Conservation (phyloP, 768 basidiomycete genomes). For the Suillus spraguei region DNA sequence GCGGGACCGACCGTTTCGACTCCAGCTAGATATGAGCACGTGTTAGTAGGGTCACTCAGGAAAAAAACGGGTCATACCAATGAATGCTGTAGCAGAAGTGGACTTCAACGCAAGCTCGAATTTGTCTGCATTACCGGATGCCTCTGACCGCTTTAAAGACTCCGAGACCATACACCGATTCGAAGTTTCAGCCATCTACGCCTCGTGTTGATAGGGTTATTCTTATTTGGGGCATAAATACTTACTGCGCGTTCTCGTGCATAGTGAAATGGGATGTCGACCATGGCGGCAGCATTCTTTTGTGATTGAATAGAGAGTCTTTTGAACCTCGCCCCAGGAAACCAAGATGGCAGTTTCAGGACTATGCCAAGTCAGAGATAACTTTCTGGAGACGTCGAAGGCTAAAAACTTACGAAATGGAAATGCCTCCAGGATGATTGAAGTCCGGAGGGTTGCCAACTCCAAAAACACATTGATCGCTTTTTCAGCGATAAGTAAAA, state of each 20-base stretch:
- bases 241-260: conserved; percentile 29
- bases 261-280: conserved; percentile 32
- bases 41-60: conserved; percentile 9
- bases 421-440: conserved; percentile 32
- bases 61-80: conserved; percentile 24
- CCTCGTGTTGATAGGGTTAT: not conserved
- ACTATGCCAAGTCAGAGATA: conserved; percentile 25
- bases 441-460: conserved; percentile 27
- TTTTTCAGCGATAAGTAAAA: conserved; percentile 32
- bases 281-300: conserved; percentile 30
- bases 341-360: conserved; percentile 34
- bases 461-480: conserved; percentile 30
- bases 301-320: conserved; percentile 32
- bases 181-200: conserved; percentile 25
- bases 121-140: conserved; percentile 18
- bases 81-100: conserved; percentile 35
- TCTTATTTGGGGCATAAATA: not conserved
- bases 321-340: conserved; percentile 38
- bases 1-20: conserved; percentile 30
- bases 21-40: conserved; percentile 20
- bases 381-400: conserved; percentile 4
- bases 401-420: conserved; percentile 31
- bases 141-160: conserved; percentile 24
- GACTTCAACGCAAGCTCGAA: conserved; percentile 33
- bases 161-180: conserved; percentile 33